phyloP scores from a whole-genome alignment of 108 stramenopile species.

The Skeletonema grethae region DNA sequence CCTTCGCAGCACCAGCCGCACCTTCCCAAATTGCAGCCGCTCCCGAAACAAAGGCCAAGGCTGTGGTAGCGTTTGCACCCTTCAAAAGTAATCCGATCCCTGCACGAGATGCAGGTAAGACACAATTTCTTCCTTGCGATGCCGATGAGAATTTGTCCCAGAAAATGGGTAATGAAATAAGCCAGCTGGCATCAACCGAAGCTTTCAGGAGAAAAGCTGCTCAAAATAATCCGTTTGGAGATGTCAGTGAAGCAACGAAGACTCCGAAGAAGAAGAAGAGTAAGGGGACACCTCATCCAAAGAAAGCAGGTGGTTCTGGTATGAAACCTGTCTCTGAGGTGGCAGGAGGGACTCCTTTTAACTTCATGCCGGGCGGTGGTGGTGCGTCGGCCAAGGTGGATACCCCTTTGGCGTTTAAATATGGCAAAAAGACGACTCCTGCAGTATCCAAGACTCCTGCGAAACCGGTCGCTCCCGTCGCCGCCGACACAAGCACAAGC shows the following conservation, averaged over 20 bases:
- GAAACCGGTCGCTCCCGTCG: neutral
- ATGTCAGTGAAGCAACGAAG: slow-evolving; percentile 1
- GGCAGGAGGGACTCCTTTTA: slow-evolving; percentile 22
- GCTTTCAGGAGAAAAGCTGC: neutral
- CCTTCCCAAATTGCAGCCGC: neutral
- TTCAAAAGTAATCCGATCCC: neutral
- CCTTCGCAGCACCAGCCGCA: slow-evolving; percentile 3
- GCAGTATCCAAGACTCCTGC: neutral
- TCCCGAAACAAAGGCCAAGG: neutral
- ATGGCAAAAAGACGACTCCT: slow-evolving; percentile 1
- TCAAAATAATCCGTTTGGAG: neutral
- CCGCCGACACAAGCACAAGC: neutral
- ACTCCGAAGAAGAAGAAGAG: slow-evolving; percentile 3
- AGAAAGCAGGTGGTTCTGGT: neutral
- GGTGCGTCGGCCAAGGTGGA: slow-evolving; percentile 17
- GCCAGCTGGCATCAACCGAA: neutral
- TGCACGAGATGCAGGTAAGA: neutral
- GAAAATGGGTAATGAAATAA: neutral
- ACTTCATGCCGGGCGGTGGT: slow-evolving; percentile 41
- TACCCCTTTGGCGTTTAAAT: slow-evolving; percentile 30
- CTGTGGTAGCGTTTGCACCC: neutral
- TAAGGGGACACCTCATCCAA: neutral
- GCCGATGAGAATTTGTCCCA: neutral
- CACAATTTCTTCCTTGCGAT: neutral
- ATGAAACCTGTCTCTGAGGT: neutral